These are phyloP conservation scores for Huntiella bhutanensis DNA, from an alignment of 2,329 filamentous ascomycete genomes.

Conservation along the genomic window DNA sequence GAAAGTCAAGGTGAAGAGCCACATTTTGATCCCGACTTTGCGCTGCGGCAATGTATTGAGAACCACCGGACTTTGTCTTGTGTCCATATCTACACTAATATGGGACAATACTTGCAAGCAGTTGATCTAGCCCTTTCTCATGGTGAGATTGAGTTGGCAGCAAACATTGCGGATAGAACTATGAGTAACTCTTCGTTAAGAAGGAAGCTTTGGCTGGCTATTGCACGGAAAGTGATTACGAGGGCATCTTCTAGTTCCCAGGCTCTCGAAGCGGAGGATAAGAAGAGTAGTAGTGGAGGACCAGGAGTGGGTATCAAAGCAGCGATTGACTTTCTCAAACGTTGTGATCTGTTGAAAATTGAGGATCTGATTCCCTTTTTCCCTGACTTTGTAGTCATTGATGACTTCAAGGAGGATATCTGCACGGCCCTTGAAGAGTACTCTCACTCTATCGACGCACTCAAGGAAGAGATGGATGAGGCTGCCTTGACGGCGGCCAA, in stretches of 20 bases:
- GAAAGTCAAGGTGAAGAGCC: slow-evolving; percentile 77
- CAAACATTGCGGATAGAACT: slow-evolving; percentile 71
- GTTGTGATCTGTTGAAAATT: slow-evolving; percentile 80
- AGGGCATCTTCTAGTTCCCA: slow-evolving; percentile 28
- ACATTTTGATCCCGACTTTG: slow-evolving; percentile 87
- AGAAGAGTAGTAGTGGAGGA: not conserved
- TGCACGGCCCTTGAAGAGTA: slow-evolving; percentile 88
- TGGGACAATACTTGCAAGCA: slow-evolving; percentile 85
- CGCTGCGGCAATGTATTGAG: slow-evolving; percentile 84
- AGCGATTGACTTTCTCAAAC: slow-evolving; percentile 81
- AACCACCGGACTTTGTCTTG: slow-evolving; percentile 83
- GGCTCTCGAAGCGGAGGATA: not conserved
- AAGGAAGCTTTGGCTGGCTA: slow-evolving; percentile 88
- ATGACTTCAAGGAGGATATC: slow-evolving; percentile 98
- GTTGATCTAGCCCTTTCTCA: slow-evolving; percentile 85
- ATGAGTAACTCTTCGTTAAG: slow-evolving; percentile 61
- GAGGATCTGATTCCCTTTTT: slow-evolving; percentile 98
- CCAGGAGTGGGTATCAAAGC: slow-evolving; percentile 58
- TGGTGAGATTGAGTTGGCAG: slow-evolving; percentile 73
- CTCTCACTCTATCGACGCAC: slow-evolving; percentile 66
- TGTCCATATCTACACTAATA: slow-evolving; percentile 91
- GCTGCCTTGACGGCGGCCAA: slow-evolving; percentile 72
- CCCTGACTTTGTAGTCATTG: slow-evolving; percentile 94
- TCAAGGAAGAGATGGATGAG: slow-evolving; percentile 93
- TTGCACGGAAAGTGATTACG: slow-evolving; percentile 84